A percentile compares a stretch with the other conserved stretches of the same genome.
These are phyloP conservation scores for Tolypocladium ovalisporum DNA, from an alignment of 2,329 filamentous ascomycete species.

Conservation along the genomic window DNA sequence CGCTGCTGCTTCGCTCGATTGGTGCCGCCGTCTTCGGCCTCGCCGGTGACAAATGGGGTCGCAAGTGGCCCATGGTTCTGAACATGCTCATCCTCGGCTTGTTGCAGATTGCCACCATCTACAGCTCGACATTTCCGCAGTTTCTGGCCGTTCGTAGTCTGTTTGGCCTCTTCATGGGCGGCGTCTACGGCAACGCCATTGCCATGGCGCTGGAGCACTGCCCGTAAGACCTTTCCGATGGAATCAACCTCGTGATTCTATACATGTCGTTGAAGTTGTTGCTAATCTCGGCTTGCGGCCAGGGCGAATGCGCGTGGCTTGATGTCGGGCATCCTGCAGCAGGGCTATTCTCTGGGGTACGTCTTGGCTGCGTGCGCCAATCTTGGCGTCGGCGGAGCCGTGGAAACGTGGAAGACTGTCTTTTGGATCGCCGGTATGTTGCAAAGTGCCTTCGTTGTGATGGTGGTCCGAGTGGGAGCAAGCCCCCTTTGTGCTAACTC, in stretches of 20 bases:
- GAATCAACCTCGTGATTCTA: too few relatives aligned
- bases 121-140: conserved; percentile 57
- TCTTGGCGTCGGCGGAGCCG: conserved; percentile 55
- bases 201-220: conserved; percentile 69
- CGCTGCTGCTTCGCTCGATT: conserved; percentile 61
- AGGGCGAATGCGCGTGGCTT: conserved; percentile 59
- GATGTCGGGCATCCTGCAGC: conserved; percentile 73
- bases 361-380: conserved; percentile 68
- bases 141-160: conserved; percentile 65
- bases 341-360: conserved; percentile 73
- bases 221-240: conserved; percentile 42
- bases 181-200: conserved; percentile 68
- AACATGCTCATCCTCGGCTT: conserved; percentile 66
- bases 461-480: not conserved
- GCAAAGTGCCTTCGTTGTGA: not conserved
- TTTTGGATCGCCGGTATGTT: conserved; percentile 54
- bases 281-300: conserved; percentile 11
- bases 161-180: conserved; percentile 73
- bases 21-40: conserved; percentile 69
- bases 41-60: conserved; percentile 66
- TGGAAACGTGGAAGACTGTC: conserved; percentile 61
- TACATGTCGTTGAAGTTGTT: not conserved
- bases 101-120: conserved; percentile 67
- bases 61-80: conserved; percentile 74
- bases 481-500: not conserved